Conservation (phyloP, 352 stramenopile genomes). For the Phytophthora pluvialis region DNA sequence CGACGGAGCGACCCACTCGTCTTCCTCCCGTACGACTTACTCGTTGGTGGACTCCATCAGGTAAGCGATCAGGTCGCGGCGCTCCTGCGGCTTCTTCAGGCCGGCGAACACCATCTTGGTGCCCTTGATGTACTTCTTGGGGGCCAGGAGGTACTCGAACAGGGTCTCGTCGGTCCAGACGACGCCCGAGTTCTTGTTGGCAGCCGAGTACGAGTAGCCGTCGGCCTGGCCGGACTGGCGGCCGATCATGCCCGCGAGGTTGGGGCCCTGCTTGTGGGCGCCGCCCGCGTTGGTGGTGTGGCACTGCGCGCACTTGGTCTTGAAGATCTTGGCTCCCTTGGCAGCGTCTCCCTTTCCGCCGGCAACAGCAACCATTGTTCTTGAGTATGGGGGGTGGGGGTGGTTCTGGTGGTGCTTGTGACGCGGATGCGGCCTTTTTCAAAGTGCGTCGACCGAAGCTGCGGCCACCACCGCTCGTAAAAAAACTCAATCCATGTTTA, state of each 20-base stretch:
- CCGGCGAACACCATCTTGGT: constrained; percentile 99
- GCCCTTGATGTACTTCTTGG: constrained; percentile 99
- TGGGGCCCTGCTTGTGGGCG: constrained; percentile 99
- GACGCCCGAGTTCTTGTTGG: constrained; percentile 99
- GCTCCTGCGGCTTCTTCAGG: constrained; percentile 98
- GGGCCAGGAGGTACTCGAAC: constrained; percentile 98
- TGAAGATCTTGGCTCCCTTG: constrained; percentile 96
- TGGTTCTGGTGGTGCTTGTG: constrained; percentile 41
- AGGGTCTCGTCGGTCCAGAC: constrained; percentile 97
- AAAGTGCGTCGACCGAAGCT: constrained; percentile 43
- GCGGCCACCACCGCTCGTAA: not conserved
- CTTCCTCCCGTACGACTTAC: constrained; percentile 8
- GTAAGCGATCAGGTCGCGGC: constrained; percentile 99
- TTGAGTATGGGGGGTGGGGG: constrained; percentile 8
- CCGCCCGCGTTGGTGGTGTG: constrained; percentile 91
- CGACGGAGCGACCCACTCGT: constrained; percentile 12
- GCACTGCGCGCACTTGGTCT: constrained; percentile 97
- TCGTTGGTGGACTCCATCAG: constrained; percentile 88
- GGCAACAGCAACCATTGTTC: constrained; percentile 51
- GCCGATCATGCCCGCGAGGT: constrained; percentile 97
- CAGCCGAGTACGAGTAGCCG: constrained; percentile 98
- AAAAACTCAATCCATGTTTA: constrained; percentile 28
- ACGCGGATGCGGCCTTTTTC: constrained; percentile 42
- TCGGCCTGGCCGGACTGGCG: constrained; percentile 96
- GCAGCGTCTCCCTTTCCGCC: constrained; percentile 73